A percentile compares a stretch with the other conserved stretches of the same genome.
phyloP scores from a whole-genome alignment of 768 basidiomycete species.

The Chiua virens region DNA sequence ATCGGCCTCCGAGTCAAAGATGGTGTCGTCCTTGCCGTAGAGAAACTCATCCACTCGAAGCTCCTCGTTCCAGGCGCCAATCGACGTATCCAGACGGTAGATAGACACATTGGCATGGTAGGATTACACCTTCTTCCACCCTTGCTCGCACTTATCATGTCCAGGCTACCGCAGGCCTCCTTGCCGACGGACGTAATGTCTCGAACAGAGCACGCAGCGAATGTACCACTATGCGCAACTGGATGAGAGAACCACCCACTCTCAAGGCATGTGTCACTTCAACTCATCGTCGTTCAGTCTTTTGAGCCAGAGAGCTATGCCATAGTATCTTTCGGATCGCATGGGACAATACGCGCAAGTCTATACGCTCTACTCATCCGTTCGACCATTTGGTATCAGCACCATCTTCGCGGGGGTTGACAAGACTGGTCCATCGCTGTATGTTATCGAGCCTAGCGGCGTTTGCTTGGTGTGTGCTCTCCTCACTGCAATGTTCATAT shows the following conservation, averaged over 20 bases:
- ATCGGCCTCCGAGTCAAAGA: slow-evolving; percentile 95
- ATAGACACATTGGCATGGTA: slow-evolving; percentile 92
- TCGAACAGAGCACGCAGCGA: slow-evolving; percentile 85
- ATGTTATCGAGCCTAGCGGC: slow-evolving; percentile 93
- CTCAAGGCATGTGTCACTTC: slow-evolving; percentile 60
- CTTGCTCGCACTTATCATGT: neutral
- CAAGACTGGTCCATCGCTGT: slow-evolving; percentile 82
- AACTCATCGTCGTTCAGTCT: neutral
- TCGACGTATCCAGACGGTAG: slow-evolving; percentile 89
- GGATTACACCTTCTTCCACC: slow-evolving; percentile 12
- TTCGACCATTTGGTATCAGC: slow-evolving; percentile 95
- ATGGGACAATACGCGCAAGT: slow-evolving; percentile 89
- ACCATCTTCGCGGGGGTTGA: slow-evolving; percentile 90
- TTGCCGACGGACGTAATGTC: slow-evolving; percentile 91
- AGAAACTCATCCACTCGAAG: slow-evolving; percentile 96
- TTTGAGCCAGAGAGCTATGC: neutral
- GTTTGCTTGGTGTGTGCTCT: slow-evolving; percentile 70
- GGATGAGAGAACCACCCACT: slow-evolving; percentile 70
- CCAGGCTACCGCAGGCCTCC: slow-evolving; percentile 89
- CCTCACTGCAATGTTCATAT: neutral
- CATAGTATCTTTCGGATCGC: slow-evolving; percentile 67
- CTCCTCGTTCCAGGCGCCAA: slow-evolving; percentile 92
- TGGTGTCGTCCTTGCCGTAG: slow-evolving; percentile 94
- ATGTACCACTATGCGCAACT: slow-evolving; percentile 68
- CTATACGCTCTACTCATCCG: slow-evolving; percentile 97